Evolutionary conservation across 495 filamentous ascomycete species (phyloP).

Genomic region (Chaetomium tenue): DNA sequence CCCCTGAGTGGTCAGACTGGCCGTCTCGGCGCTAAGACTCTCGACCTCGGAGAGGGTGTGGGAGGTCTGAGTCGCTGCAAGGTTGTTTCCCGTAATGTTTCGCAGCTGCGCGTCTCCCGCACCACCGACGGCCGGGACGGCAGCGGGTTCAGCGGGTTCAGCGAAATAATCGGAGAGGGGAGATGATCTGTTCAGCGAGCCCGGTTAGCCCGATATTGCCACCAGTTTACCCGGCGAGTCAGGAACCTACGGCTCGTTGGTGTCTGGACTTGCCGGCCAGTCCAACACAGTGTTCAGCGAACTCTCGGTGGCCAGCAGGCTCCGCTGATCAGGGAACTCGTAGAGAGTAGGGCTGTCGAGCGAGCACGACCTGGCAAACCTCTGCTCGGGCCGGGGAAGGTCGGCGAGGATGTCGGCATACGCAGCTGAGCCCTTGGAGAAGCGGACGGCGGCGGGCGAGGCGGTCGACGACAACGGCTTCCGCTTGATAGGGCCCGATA

Average conservation of each 20-base stretch:
- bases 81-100: slow-evolving; percentile 38
- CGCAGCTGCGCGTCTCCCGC: slow-evolving; percentile 38
- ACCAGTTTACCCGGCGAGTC: slow-evolving; percentile 30
- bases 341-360: slow-evolving; percentile 58
- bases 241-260: slow-evolving; percentile 33
- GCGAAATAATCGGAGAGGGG: slow-evolving; percentile 24
- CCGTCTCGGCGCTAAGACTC: slow-evolving; percentile 41
- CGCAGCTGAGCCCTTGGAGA: slow-evolving; percentile 46
- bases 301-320: slow-evolving; percentile 20
- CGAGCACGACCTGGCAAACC: slow-evolving; percentile 51
- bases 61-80: slow-evolving; percentile 42
- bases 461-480: slow-evolving; percentile 56
- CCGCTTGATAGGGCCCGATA: slow-evolving; percentile 45
- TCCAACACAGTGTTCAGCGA: slow-evolving; percentile 23
- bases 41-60: slow-evolving; percentile 34
- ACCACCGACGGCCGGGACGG: neutral
- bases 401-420: slow-evolving; percentile 38
- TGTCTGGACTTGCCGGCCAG: slow-evolving; percentile 21
- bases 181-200: slow-evolving; percentile 32
- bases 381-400: slow-evolving; percentile 46
- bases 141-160: slow-evolving; percentile 24
- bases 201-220: slow-evolving; percentile 31
- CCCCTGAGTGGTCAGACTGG: slow-evolving; percentile 36
- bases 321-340: slow-evolving; percentile 48
- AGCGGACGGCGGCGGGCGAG: slow-evolving; percentile 49